Base-by-base conservation (phyloP, 2,329 filamentous ascomycete species). In the Pseudocercospora macadamiae region DNA sequence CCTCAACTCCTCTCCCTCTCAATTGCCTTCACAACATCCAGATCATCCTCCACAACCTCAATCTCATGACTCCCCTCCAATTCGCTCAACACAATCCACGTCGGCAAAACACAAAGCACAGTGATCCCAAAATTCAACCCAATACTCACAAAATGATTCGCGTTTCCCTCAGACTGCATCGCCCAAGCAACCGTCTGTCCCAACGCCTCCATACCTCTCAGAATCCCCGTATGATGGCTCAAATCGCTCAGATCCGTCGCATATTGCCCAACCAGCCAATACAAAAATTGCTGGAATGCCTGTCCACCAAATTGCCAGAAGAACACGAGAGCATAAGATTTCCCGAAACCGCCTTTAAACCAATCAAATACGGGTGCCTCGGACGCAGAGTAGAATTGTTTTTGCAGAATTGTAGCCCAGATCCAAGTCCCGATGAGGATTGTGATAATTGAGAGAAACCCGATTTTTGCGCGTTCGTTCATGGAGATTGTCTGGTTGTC, bases 401-500 rank as follows among this genome's bases (percentile, higher is more conserved):
- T 52, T 28, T 62, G 58, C 3, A 65, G 42, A 3, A 65, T 48
- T n/a, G 59, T 55, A 9, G 55, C 62, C 63, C 63, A 65, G 34
- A 59, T 59, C 61, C 61, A 65, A 18, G 59, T 59, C 26, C 55
- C 63, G 4, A 60, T 53, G 10, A 62, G 48, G 42, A 63, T 48
- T 10, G 45, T 36, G 4, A 60, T 36, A 26, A 65, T 55, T 52
- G 52, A 54, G 14, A 52, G 14, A 45, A 64, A 65, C 3, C 51
- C 56, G 18, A 53, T 65, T 37, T 65, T 66, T 12, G 62, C 72
- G 3, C 73, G 68, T 54, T 56, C 51, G 39, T 25, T 62, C 63
- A 56, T 60, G 16, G 26, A 42, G 3, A 26, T 57, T 23, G 21
- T 52, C 18, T 55, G 52, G 19, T 58, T 42, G 45, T 65, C 63